These are phyloP conservation scores for Trametes cubensis DNA, from an alignment of 768 basidiomycete genomes.

Conservation along the genomic window DNA sequence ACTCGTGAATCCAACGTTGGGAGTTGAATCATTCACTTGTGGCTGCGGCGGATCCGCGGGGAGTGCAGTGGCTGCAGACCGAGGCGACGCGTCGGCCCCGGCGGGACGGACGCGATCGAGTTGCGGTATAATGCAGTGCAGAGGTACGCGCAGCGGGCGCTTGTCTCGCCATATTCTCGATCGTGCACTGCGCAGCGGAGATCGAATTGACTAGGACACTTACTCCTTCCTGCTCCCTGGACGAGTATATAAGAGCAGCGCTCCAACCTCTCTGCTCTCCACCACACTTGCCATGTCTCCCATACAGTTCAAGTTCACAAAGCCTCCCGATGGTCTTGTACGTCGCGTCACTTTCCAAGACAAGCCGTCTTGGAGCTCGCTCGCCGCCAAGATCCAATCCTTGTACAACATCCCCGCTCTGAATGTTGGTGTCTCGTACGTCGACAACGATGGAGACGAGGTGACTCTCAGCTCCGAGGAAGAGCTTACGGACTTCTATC, in stretches of 20 bases:
- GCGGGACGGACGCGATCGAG: slow-evolving; percentile 11
- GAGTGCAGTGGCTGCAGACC: neutral
- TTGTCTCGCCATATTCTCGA: slow-evolving; percentile 14
- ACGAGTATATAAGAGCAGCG: slow-evolving; percentile 17
- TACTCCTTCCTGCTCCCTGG: neutral
- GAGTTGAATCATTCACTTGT: too few species aligned
- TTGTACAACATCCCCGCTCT: slow-evolving; percentile 59
- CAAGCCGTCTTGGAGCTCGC: slow-evolving; percentile 56
- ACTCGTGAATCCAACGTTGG: too few species aligned
- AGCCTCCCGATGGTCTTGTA: slow-evolving; percentile 52
- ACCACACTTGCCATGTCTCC: slow-evolving; percentile 44
- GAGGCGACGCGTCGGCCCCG: slow-evolving; percentile 2
- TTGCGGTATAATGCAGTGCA: slow-evolving; percentile 22
- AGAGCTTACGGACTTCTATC: slow-evolving; percentile 76
- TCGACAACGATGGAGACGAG: slow-evolving; percentile 73
- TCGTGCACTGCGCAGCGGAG: slow-evolving; percentile 29
- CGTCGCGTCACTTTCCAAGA: slow-evolving; percentile 59
- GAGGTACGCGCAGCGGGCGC: slow-evolving; percentile 21
- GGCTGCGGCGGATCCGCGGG: neutral
- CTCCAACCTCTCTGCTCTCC: slow-evolving; percentile 18
- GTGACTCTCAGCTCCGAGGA: slow-evolving; percentile 77
- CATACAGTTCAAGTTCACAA: slow-evolving; percentile 67
- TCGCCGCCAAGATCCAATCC: slow-evolving; percentile 58
- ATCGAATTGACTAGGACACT: slow-evolving; percentile 18
- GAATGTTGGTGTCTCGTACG: slow-evolving; percentile 68